Conservation (phyloP, 805 yeast species). For the Kurtzmaniella cleridarum region DNA sequence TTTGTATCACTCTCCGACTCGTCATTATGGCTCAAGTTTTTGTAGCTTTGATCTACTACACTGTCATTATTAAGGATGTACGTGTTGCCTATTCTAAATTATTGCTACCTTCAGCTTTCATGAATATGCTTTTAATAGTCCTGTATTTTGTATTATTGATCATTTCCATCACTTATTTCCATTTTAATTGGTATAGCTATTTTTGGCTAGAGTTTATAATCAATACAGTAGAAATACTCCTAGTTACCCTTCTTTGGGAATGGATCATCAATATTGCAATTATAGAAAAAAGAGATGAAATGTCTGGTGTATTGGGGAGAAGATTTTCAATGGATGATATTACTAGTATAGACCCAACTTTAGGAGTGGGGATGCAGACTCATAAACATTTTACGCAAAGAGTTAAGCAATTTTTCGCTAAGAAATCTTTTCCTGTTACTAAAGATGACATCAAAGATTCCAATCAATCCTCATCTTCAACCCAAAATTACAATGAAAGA, state of each 20-base stretch:
- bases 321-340: constrained; percentile 45
- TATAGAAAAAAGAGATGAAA: constrained; percentile 45
- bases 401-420: not conserved
- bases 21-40: constrained; percentile 25
- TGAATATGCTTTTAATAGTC: constrained; percentile 36
- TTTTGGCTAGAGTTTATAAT: constrained; percentile 46
- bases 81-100: constrained; percentile 41
- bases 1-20: constrained; percentile 22
- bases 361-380: not conserved
- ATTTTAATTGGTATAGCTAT: constrained; percentile 31
- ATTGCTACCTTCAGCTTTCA: constrained; percentile 44
- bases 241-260: constrained; percentile 58
- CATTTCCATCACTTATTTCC: constrained; percentile 21
- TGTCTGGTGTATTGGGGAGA: constrained; percentile 59
- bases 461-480: no score
- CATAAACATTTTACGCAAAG: constrained; percentile 13
- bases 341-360: constrained; percentile 4
- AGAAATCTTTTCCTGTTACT: no score
- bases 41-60: constrained; percentile 32
- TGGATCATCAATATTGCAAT: constrained; percentile 54
- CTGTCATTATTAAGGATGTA: constrained; percentile 29
- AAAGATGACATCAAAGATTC: no score
- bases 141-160: constrained; percentile 29
- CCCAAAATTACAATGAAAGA: no score
- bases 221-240: constrained; percentile 41